phyloP scores from a whole-genome alignment of 108 stramenopile genomes.

The Cylindrotheca fusiformis region DNA sequence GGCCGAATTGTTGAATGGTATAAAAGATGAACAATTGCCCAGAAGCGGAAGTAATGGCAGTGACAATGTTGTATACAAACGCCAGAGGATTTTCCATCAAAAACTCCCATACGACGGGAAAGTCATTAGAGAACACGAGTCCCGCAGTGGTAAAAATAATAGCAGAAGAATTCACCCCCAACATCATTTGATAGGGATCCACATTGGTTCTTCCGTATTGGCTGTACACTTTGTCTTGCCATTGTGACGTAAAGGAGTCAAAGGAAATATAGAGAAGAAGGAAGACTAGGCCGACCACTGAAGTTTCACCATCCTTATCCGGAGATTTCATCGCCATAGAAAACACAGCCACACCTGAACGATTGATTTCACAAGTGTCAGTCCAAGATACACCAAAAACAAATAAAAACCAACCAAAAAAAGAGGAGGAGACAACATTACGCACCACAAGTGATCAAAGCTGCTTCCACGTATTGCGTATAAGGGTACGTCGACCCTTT shows the following conservation, averaged over 20 bases:
- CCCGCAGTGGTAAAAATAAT: constrained; percentile 89
- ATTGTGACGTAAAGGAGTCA: constrained; percentile 98
- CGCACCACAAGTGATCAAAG: constrained; percentile 73
- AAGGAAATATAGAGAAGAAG: constrained; percentile 90
- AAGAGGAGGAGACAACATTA: no score
- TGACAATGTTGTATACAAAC: constrained; percentile 91
- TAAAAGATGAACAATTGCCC: constrained; percentile 97
- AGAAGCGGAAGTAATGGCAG: constrained; percentile 92
- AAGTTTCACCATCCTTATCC: constrained; percentile 53
- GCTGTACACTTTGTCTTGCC: constrained; percentile 95
- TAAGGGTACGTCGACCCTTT: constrained; percentile 86
- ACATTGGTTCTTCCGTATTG: constrained; percentile 89
- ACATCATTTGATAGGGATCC: constrained; percentile 98
- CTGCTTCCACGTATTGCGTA: constrained; percentile 88
- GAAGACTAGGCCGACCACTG: constrained; percentile 87
- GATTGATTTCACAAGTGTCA: no score
- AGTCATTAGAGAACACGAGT: constrained; percentile 87
- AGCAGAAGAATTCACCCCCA: constrained; percentile 95
- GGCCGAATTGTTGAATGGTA: constrained; percentile 96
- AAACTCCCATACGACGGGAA: constrained; percentile 90
- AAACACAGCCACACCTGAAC: constrained; percentile 87
- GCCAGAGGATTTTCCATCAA: constrained; percentile 83
- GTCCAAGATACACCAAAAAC: no score
- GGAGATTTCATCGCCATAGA: constrained; percentile 64
- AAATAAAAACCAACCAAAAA: no score